Evolutionary conservation across 345 rosid genomes (phyloP), one percentile per base, ranked within the genome.

Genomic region (Rhodomyrtus tomentosa): DNA sequence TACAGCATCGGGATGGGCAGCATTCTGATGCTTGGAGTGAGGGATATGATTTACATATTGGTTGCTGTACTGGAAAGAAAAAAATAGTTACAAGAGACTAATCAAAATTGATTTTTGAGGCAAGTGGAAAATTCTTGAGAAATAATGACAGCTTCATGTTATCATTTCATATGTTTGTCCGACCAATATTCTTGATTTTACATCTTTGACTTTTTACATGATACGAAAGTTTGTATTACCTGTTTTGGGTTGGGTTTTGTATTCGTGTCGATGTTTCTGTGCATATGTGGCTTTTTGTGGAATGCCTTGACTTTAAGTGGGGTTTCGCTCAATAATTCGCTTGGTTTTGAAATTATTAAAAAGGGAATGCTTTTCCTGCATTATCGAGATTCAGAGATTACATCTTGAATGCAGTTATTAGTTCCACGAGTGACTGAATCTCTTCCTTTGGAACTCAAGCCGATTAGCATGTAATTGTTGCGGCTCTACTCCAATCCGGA

Each of bases 1-100:
- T 5, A 76, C 95, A 86, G 96, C 96, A 82, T 92, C 99, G 48
- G 99, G 99, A 84, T 98, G 99, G 99, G 98, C 99, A 11, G 99
- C 98, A 84, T 98, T 98, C 88, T 98, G 85, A 90, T 84, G 68
- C 51, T 85, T 76, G 83, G 56, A 80, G 50, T 42, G 55, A 11
- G 48, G 36, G 50, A 55, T 29, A 20, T 53, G 72, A 40, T 54
- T 42, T 76, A 51, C 48, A 72, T 52, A 59, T 24, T 12, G 48
- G 49, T 56, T 85, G 76, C 42, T 85, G 36, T 49, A 29, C 32
- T 62, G 59, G 72, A 55, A 74, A 56, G 13, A 53, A 25, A n/a
- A 10, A 15, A 49, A 49, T 11, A 38, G 32, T 50, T 25, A 49
- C 16, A 21, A 32, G 80, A 84, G 85, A 72, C 36, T 53, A 81